Percentiles rank a stretch among this genome's conserved stretches.
Conservation (phyloP, 371 early-diverging fungal genomes). For the Saksenaea vasiformis region DNA sequence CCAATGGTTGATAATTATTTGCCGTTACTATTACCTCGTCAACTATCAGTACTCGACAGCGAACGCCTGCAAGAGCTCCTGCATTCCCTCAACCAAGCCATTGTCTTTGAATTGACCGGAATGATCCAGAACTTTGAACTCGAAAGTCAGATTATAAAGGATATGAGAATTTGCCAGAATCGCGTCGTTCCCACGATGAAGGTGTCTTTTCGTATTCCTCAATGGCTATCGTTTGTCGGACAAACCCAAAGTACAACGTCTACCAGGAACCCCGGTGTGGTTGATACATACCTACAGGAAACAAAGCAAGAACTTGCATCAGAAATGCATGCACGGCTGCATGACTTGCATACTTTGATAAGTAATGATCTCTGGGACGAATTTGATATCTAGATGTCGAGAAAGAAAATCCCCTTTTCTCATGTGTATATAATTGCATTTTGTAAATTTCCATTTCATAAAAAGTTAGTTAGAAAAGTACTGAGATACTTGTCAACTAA, state of each 20-base stretch:
- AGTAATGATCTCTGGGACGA: background rate
- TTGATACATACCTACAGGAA: background rate
- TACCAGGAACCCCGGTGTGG: background rate
- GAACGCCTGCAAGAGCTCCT: background rate
- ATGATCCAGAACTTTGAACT: background rate
- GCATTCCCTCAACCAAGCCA: background rate
- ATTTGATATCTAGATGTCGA: background rate
- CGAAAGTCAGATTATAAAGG: background rate
- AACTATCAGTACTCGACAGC: background rate
- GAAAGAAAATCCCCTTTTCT: background rate
- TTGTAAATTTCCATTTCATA: too few relatives aligned
- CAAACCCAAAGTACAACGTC: background rate
- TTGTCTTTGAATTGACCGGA: background rate
- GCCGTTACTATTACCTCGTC: background rate
- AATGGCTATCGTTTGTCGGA: background rate
- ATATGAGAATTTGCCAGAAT: background rate
- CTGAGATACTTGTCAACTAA: too few relatives aligned
- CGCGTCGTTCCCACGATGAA: background rate
- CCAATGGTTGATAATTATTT: constrained; percentile 9
- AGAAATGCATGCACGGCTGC: background rate
- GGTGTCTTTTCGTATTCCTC: background rate
- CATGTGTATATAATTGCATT: background rate
- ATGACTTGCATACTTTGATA: background rate
- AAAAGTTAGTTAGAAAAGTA: too few relatives aligned
- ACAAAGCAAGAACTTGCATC: background rate